phyloP scores from a whole-genome alignment of 2,329 filamentous ascomycete species.

The Fusarium sp. region DNA sequence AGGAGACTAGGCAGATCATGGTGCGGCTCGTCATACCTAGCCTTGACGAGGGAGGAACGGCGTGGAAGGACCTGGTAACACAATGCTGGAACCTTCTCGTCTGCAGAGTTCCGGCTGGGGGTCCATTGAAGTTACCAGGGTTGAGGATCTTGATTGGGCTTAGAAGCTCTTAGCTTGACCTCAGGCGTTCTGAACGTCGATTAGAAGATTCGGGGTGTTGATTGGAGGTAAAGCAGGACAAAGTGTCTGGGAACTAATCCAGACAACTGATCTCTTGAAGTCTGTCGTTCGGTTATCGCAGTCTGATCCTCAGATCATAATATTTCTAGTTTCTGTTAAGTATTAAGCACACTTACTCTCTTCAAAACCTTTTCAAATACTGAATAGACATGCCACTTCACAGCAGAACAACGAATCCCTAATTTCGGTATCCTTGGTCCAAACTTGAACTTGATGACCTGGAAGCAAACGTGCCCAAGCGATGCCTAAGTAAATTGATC shows the following conservation, averaged over 20 bases:
- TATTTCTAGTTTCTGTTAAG: neutral
- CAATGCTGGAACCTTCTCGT: neutral
- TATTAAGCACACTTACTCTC: neutral
- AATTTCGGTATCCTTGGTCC: neutral
- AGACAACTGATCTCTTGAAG: neutral
- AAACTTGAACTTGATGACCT: neutral
- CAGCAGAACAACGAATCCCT: neutral
- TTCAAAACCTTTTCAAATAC: neutral
- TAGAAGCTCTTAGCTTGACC: too few relatives aligned
- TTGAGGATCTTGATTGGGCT: too few relatives aligned
- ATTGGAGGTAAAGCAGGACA: neutral
- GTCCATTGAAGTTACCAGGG: too few relatives aligned
- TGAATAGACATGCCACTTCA: neutral
- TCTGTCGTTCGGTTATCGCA: too few relatives aligned
- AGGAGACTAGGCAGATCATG: neutral
- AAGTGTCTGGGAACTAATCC: neutral
- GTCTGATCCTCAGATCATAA: neutral
- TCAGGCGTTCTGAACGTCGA: neutral
- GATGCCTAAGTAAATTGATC: too few relatives aligned
- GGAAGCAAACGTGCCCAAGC: neutral
- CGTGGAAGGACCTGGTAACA: rapidly evolving
- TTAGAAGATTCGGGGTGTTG: neutral
- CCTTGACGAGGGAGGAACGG: neutral
- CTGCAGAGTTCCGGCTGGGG: neutral
- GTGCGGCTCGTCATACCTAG: neutral